Evolutionary conservation across 2,329 filamentous ascomycete genomes (phyloP).

Genomic region (Blastomyces emzantsi): DNA sequence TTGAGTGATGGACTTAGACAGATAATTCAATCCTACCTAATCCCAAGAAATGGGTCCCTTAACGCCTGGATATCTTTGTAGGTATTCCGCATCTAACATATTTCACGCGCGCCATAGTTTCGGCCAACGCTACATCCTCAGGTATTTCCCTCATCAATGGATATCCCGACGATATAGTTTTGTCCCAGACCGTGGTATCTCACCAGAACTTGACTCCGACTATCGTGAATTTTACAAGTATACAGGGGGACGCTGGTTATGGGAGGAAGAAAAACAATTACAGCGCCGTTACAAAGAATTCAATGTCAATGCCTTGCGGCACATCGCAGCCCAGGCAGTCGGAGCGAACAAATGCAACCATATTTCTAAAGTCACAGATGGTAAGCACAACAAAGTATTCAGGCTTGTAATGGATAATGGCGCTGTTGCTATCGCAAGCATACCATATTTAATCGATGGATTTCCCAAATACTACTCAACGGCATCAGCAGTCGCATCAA

Average conservation of each 20-base stretch:
- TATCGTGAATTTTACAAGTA: conserved; percentile 19
- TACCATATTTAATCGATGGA: conserved; percentile 8
- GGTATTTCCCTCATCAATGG: background rate
- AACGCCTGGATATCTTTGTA: background rate
- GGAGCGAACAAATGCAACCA: conserved; percentile 22
- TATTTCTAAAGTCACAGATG: conserved; percentile 25
- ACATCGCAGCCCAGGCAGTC: conserved; percentile 21
- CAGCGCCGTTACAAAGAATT: conserved; percentile 23
- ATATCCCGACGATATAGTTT: background rate
- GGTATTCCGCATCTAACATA: background rate
- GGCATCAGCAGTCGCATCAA: conserved; percentile 4
- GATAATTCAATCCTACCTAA: background rate
- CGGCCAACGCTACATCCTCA: background rate
- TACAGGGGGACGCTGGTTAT: conserved; percentile 22
- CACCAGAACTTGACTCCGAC: background rate
- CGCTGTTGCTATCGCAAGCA: background rate
- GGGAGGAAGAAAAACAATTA: conserved; percentile 24
- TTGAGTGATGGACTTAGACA: background rate
- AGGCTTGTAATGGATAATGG: conserved; percentile 15
- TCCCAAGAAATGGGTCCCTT: background rate
- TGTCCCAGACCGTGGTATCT: background rate
- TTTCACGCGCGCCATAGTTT: background rate
- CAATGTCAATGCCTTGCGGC: conserved; percentile 25
- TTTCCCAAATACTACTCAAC: background rate
- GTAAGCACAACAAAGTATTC: conserved; percentile 20